A percentile compares a stretch with the other conserved stretches of the same genome.
Conservation (phyloP, 83 land plant genomes). For the Thuja plicata region DNA sequence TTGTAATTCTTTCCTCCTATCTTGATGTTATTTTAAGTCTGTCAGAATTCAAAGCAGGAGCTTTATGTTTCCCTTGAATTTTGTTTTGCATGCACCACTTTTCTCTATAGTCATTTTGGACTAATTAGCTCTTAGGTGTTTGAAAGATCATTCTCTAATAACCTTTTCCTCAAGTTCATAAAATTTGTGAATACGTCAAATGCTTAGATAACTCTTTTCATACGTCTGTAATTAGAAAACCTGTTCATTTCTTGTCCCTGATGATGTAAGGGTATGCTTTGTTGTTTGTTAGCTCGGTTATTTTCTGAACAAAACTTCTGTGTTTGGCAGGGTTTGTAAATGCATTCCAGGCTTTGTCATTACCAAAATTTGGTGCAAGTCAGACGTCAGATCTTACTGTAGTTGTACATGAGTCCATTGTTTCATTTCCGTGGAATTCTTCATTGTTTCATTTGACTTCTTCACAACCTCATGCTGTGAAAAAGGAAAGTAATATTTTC, state of each 20-base stretch:
- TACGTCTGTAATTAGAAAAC: background rate
- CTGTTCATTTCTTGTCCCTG: background rate
- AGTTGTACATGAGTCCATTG: conserved; percentile 2
- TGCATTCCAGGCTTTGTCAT: conserved; percentile 8
- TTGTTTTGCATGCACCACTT: background rate
- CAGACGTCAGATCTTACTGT: background rate
- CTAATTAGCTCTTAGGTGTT: background rate
- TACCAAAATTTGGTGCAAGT: background rate
- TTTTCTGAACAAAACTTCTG: background rate
- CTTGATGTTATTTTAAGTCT: background rate
- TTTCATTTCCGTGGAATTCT: conserved; percentile 6
- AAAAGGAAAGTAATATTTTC: conserved; percentile 20
- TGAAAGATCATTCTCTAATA: background rate
- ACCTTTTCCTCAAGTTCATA: background rate
- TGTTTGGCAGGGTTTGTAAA: conserved; percentile 1
- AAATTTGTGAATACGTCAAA: background rate
- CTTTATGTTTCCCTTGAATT: background rate
- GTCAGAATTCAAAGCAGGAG: background rate
- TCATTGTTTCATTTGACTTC: conserved; percentile 9
- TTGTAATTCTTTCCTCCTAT: background rate
- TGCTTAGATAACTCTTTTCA: background rate
- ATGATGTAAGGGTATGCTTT: background rate
- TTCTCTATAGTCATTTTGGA: background rate
- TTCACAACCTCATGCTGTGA: background rate
- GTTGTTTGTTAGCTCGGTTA: background rate